Base-by-base conservation (phyloP, 2,329 filamentous ascomycete species). In the Aspergillus luchuensis region DNA sequence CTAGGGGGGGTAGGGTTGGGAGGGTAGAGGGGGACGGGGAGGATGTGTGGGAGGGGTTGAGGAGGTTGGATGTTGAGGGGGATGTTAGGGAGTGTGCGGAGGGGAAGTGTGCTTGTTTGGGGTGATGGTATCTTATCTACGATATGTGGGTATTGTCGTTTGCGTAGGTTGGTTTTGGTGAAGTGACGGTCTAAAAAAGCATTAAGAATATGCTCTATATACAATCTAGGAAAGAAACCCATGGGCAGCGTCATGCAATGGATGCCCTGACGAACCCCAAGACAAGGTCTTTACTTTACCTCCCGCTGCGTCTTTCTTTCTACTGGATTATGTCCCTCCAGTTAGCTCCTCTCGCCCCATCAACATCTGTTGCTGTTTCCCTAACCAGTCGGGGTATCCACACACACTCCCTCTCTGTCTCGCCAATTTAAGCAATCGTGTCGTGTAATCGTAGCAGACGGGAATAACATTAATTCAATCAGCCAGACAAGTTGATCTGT, bases 61-160 rank as follows among this genome's bases (percentile, higher is more conserved):
- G 72, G 59, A 70, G 69, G 38, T 64, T 84, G 62, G 76, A 84
- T 74, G 71, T 84, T 50, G 80, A 84, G 41, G 62, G 68, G 57
- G 81, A 84, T 68, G 68, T 82, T 10, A 64, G 64, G 17, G 69
- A 71, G 25, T 81, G 79, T 72, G 78, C 78, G 5, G 73, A 65
- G 41, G 78, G 77, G 7, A 60, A 58, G 15, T 81, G 79, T 65
- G 43, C 48, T 2, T 78, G 76, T 69, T 65, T 74, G 56, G 56
- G 56, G 25, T 62, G 48, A 23, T 28, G 17, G 13, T 45, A 19
- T 30, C 8, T 11, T 13, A 21, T 21, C 41, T 21, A 21, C 3
- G 25, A 25, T 11, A 4, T 11, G 7, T 33, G 30, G 30, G 30
- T 33, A 1, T 33, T 33, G 30, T 33, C 10, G 10, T 30, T 30